Evolutionary conservation across 1,284 basidiomycete genomes (phyloP), one percentile per base, ranked within the genome.

Genomic region (Marasmius fiardii): DNA sequence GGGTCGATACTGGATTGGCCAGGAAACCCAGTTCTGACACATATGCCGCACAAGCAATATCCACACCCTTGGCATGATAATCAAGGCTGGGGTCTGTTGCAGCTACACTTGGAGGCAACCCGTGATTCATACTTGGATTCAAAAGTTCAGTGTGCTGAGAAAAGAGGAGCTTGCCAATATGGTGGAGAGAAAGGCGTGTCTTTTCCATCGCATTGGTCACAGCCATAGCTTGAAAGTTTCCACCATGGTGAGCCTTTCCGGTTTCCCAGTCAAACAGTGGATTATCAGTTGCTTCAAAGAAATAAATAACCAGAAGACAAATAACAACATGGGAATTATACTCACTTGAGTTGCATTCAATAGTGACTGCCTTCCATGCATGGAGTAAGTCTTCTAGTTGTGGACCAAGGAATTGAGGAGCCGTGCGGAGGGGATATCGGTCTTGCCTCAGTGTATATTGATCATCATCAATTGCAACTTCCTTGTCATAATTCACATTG

Each of bases 271-370:
- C 80, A 51, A 83, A 70, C 52, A 84, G 72, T 7, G 81, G 82
- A 66, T 83, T 83, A 63, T 83, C 82, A 31, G 79, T 82, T 20
- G 77, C 76, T 78, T 52, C 18, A 26, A 44, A 21, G 45, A 56
- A 60, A 21, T 57, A 74, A 44, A 18, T 12, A 20, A 11, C 3
- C 14, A 4, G 12, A 2, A 20, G 18, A n/a, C 11, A 20, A 20
- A 20, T 44, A 44, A 44, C 10, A 24, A 44, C 1, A 8, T 44
- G 2, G 35, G n/a, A 12, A n/a, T 6, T 3, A 44, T 16, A 44
- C 81, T 63, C 65, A 79, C 85, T 87, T 55, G 77, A 82, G 73
- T 82, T 86, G 70, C 76, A 82, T 71, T 86, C 83, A 37, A 77
- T 72, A 44, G 74, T 73, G 39, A 86, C 69, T 2, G 73, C 72